Percentiles rank a stretch among this genome's conserved stretches.
Conservation (phyloP, 495 filamentous ascomycete genomes). For the Rhizodiscina lignyota region DNA sequence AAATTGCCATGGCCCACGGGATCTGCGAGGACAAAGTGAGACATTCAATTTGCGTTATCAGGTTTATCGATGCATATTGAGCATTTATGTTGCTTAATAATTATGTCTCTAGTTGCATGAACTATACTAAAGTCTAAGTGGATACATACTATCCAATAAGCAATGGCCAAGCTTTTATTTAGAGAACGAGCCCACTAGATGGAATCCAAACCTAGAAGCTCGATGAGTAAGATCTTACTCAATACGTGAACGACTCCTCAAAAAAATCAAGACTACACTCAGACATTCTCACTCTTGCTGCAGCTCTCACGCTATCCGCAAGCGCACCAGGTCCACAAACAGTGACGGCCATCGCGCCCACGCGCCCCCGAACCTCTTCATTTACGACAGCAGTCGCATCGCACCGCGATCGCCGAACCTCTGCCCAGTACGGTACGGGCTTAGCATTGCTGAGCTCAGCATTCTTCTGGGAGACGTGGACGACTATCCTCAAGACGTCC, state of each 20-base stretch:
- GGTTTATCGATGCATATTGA: too few relatives aligned
- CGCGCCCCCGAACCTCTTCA: slow-evolving; percentile 1
- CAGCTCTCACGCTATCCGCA: slow-evolving; percentile 4
- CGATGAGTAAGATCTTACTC: too few relatives aligned
- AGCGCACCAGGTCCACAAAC: slow-evolving; percentile 7
- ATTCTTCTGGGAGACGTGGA: slow-evolving; percentile 1
- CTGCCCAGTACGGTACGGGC: background rate
- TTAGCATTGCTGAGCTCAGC: background rate
- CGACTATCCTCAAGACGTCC: slow-evolving; percentile 1
- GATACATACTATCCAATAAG: too few relatives aligned
- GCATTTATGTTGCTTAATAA: too few relatives aligned
- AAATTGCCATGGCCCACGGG: too few relatives aligned
- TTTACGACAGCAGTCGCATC: slow-evolving; percentile 2
- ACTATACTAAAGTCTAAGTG: too few relatives aligned
- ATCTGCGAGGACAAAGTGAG: too few relatives aligned
- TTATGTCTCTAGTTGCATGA: too few relatives aligned
- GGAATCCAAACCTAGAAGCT: too few relatives aligned
- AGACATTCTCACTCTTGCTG: background rate
- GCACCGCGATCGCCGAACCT: slow-evolving; percentile 2
- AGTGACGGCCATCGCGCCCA: slow-evolving; percentile 7
- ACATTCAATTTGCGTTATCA: too few relatives aligned
- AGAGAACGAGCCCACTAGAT: too few relatives aligned
- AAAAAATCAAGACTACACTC: slow-evolving; percentile 3
- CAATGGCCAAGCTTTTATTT: too few relatives aligned
- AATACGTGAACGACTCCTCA: slow-evolving; percentile 9